phyloP scores from a whole-genome alignment of 306 rosid species.

The Boehmeria nivea region DNA sequence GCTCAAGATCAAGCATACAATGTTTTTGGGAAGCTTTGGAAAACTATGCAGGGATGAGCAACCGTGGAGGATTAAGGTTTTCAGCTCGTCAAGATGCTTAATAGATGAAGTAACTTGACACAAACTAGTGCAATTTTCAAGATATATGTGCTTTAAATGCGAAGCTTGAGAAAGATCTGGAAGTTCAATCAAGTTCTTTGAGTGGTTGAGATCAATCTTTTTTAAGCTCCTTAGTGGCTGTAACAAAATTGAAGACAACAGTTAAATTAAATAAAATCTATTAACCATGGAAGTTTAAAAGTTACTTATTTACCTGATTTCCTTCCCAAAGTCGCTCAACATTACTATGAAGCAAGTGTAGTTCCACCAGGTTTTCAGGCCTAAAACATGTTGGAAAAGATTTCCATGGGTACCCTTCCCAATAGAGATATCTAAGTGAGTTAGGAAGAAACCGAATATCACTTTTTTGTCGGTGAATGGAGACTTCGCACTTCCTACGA shows the following conservation, averaged over 20 bases:
- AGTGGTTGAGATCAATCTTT: background rate
- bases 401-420: slow-evolving; percentile 14
- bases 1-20: background rate
- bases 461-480: background rate
- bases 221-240: background rate
- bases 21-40: background rate
- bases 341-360: slow-evolving; percentile 3
- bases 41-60: background rate
- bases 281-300: too few relatives aligned
- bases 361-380: slow-evolving; percentile 7
- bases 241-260: background rate
- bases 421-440: slow-evolving; percentile 18
- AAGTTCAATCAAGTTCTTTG: background rate
- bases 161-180: too few relatives aligned
- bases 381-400: background rate
- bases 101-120: background rate
- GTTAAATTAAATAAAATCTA: background rate
- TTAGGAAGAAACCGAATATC: slow-evolving; percentile 5
- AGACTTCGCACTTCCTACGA: background rate
- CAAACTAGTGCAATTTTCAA: background rate
- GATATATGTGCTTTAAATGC: background rate
- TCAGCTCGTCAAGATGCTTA: background rate
- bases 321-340: slow-evolving; percentile 5
- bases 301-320: background rate
- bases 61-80: background rate